phyloP scores from a whole-genome alignment of 2,329 filamentous ascomycete genomes.

The Trematosphaeria pertusa region DNA sequence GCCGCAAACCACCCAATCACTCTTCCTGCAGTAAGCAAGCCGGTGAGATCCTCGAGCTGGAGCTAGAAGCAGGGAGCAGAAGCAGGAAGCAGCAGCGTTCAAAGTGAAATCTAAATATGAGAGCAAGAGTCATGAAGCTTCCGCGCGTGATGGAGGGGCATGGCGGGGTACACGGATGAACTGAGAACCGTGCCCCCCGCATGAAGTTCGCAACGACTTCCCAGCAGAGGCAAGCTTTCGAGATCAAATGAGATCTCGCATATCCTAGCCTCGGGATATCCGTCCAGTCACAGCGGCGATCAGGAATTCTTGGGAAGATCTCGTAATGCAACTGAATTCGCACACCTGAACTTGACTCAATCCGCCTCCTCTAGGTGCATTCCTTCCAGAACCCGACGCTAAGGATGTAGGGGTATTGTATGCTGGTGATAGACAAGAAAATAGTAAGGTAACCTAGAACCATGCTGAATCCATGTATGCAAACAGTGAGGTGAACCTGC shows the following conservation, averaged over 20 bases:
- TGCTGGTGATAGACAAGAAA: neutral
- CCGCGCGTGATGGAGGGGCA: constrained; percentile 39
- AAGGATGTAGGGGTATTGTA: constrained; percentile 4
- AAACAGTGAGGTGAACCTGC: neutral
- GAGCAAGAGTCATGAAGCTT: no score
- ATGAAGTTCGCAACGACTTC: no score
- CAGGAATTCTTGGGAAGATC: no score
- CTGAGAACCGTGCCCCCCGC: neutral
- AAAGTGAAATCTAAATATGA: no score
- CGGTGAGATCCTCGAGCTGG: no score
- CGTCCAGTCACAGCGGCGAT: no score
- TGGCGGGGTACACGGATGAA: constrained; percentile 26
- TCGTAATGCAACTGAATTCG: no score
- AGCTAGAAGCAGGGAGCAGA: no score
- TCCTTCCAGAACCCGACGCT: neutral
- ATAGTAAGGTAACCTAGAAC: neutral
- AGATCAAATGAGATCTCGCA: no score
- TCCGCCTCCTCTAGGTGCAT: neutral
- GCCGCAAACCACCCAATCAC: constrained; percentile 1
- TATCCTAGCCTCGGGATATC: neutral
- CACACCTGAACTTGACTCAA: no score
- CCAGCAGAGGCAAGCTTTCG: no score
- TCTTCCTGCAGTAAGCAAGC: neutral
- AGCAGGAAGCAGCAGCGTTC: no score
- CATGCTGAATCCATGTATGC: neutral